phyloP scores from a whole-genome alignment of 1,139 yeast species.

The Yamadazyma friedrichii region DNA sequence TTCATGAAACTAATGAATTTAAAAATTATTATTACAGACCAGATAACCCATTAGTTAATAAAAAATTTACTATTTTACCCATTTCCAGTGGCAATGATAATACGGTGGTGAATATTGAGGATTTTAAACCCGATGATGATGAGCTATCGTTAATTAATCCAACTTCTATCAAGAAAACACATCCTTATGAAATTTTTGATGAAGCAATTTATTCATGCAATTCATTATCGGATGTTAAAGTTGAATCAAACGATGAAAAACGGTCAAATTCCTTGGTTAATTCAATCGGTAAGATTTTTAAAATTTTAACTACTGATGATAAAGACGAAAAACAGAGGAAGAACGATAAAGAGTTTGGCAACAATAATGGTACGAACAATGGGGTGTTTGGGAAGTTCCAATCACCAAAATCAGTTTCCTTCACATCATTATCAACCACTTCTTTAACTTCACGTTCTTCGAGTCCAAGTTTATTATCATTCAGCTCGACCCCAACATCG shows the following conservation, averaged over 20 bases:
- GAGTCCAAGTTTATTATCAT: conserved; percentile 45
- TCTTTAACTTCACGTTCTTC: conserved; percentile 39
- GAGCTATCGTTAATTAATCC: conserved; percentile 16
- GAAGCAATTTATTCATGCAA: conserved; percentile 69
- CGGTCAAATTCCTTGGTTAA: conserved; percentile 31
- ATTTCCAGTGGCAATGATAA: conserved; percentile 18
- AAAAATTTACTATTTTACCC: conserved; percentile 47
- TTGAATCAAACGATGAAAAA: conserved; percentile 12
- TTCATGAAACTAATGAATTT: conserved; percentile 16
- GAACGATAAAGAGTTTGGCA: conserved; percentile 3
- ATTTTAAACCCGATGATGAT: conserved; percentile 7
- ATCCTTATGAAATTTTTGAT: conserved; percentile 74
- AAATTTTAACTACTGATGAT: conserved; percentile 35
- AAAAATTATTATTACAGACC: conserved; percentile 29
- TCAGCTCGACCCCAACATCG: conserved; percentile 40
- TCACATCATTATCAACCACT: conserved; percentile 37
- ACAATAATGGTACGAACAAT: conserved; percentile 8
- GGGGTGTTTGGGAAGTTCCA: neutral
- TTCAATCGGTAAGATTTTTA: conserved; percentile 40
- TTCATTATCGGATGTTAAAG: conserved; percentile 23
- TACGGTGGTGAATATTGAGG: neutral
- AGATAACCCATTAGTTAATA: conserved; percentile 51
- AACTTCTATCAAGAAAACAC: conserved; percentile 46
- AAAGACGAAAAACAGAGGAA: conserved; percentile 3
- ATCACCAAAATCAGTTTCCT: conserved; percentile 29